These are phyloP conservation scores for Debaryomycetaceae sp. DNA, from an alignment of 1,139 yeast genomes.

Conservation along the genomic window DNA sequence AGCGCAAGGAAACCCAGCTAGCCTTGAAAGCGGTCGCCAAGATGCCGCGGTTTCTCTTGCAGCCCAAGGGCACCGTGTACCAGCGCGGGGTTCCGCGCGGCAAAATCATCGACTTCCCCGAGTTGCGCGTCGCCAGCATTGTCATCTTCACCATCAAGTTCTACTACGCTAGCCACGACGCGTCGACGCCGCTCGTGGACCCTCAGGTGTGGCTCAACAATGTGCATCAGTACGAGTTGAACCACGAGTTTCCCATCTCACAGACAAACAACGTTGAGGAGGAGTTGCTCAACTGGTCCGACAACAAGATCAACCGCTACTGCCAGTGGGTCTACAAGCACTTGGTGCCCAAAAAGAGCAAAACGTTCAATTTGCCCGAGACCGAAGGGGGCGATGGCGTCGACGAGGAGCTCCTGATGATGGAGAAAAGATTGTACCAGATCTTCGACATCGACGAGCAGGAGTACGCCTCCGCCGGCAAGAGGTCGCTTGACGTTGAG, in stretches of 20 bases:
- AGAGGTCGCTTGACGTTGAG: conserved; percentile 6
- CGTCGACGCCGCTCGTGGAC: conserved; percentile 6
- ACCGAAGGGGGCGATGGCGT: conserved; percentile 12
- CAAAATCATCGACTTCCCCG: conserved; percentile 21
- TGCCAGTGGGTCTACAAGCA: conserved; percentile 38
- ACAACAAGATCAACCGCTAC: conserved; percentile 32
- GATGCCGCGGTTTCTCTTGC: background rate
- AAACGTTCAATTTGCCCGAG: conserved; percentile 9
- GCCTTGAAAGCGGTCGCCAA: background rate
- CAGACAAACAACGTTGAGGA: conserved; percentile 14
- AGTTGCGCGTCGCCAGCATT: conserved; percentile 22
- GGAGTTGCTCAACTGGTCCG: conserved; percentile 36
- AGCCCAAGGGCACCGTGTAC: conserved; percentile 2
- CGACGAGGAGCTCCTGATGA: conserved; percentile 18
- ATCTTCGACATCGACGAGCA: conserved; percentile 26
- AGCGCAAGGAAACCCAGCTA: too few relatives aligned
- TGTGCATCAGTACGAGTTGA: conserved; percentile 17
- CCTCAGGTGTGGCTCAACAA: conserved; percentile 20
- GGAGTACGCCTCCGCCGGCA: conserved; percentile 5
- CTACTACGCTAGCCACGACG: conserved; percentile 16
- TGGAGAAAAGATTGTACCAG: conserved; percentile 32
- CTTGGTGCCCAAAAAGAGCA: conserved; percentile 23
- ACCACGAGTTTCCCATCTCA: conserved; percentile 17
- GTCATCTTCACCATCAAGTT: conserved; percentile 24
- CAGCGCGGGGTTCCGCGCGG: conserved; percentile 1